Conservation (phyloP, 345 rosid species). For the Raphanus raphanistrum region DNA sequence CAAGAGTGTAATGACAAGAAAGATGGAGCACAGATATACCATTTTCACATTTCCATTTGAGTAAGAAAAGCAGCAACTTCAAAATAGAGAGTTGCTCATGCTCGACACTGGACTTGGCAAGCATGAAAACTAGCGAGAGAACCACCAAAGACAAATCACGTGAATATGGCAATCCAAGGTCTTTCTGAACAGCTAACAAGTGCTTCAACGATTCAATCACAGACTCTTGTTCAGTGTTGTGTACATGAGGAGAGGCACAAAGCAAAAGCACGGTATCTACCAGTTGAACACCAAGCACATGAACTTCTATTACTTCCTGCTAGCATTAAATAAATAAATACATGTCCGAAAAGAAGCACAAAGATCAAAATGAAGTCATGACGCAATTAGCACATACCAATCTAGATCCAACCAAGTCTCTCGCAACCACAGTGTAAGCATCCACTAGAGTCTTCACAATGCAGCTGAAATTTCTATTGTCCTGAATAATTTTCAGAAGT, state of each 20-base stretch:
- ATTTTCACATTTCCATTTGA: constrained; percentile 69
- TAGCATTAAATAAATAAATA: constrained; percentile 25
- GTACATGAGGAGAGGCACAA: constrained; percentile 42
- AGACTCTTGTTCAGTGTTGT: constrained; percentile 45
- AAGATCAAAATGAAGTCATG: constrained; percentile 11
- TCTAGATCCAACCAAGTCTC: constrained; percentile 49
- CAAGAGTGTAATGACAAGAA: constrained; percentile 23
- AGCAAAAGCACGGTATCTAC: constrained; percentile 54
- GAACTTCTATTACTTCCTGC: constrained; percentile 58
- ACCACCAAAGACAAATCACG: constrained; percentile 53
- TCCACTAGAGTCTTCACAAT: constrained; percentile 57
- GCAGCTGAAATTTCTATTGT: constrained; percentile 44
- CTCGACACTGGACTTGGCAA: constrained; percentile 69
- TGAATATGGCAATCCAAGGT: constrained; percentile 55
- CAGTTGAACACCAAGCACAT: constrained; percentile 58
- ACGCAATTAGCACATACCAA: constrained; percentile 49
- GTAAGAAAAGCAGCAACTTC: constrained; percentile 60
- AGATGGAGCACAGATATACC: constrained; percentile 48
- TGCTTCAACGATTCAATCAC: constrained; percentile 59
- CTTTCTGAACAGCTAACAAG: constrained; percentile 63
- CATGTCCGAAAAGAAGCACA: background rate
- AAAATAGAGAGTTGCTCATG: constrained; percentile 74
- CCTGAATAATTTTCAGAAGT: constrained; percentile 55
- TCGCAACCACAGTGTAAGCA: constrained; percentile 61
- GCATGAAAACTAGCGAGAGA: constrained; percentile 56